Conservation (phyloP, 2,329 filamentous ascomycete genomes). For the Botrytis tulipae region DNA sequence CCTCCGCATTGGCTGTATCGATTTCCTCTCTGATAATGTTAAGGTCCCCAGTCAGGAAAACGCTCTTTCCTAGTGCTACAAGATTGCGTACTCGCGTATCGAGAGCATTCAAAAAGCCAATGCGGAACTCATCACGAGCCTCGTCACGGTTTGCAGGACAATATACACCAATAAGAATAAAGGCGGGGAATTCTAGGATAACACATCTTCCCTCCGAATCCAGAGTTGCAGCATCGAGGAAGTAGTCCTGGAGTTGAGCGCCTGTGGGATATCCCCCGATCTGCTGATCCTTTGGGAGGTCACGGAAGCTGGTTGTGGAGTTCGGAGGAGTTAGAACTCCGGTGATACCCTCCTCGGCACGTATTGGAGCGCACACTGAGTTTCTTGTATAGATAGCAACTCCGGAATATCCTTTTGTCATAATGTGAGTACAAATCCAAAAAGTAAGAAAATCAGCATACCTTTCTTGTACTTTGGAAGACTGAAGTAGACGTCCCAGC, state of each 20-base stretch:
- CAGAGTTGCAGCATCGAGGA: conserved; percentile 67
- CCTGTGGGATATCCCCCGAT: conserved; percentile 85
- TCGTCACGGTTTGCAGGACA: conserved; percentile 88
- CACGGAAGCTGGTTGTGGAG: conserved; percentile 67
- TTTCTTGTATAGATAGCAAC: conserved; percentile 95
- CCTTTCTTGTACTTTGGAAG: conserved; percentile 92
- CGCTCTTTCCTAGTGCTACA: conserved; percentile 73
- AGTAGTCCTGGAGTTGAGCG: conserved; percentile 61
- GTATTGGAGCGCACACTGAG: conserved; percentile 77
- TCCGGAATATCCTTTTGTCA: conserved; percentile 76
- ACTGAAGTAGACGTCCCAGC: conserved; percentile 97
- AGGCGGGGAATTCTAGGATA: conserved; percentile 88
- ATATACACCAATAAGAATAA: conserved; percentile 90
- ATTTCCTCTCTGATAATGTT: conserved; percentile 67
- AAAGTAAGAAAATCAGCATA: conserved; percentile 38
- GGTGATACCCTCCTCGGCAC: conserved; percentile 90
- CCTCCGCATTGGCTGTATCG: conserved; percentile 73
- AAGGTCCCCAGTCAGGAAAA: conserved; percentile 83
- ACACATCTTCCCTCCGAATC: conserved; percentile 93
- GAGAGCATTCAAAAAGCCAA: conserved; percentile 74
- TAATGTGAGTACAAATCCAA: conserved; percentile 13
- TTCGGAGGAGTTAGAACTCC: conserved; percentile 75
- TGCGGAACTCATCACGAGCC: conserved; percentile 75
- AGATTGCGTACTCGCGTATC: conserved; percentile 86
- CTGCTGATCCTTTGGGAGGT: conserved; percentile 68